These are phyloP conservation scores for Vitis labrusca DNA, from an alignment of 164 flowering plant species.

Conservation along the genomic window DNA sequence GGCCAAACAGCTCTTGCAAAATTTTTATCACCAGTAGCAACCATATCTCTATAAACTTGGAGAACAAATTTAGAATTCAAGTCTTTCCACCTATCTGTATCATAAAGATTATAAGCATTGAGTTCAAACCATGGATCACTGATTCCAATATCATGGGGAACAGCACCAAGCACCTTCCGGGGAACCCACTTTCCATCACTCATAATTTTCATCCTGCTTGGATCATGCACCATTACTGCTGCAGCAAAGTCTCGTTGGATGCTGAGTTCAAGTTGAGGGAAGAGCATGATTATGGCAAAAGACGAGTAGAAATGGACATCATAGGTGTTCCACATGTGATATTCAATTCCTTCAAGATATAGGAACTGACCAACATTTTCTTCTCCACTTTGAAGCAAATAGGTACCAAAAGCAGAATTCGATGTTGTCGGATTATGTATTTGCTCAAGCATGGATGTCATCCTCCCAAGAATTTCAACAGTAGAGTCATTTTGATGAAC, in stretches of 20 bases:
- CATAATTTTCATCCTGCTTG: conserved; percentile 48
- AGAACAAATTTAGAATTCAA: conserved; percentile 86
- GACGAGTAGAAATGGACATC: conserved; percentile 94
- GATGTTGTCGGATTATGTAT: conserved; percentile 36
- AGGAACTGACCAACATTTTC: conserved; percentile 80
- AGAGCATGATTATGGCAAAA: conserved; percentile 64
- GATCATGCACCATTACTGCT: conserved; percentile 82
- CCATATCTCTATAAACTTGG: conserved; percentile 77
- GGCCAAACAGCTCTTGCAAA: conserved; percentile 85
- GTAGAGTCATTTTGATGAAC: conserved; percentile 46
- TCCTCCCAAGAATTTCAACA: conserved; percentile 57
- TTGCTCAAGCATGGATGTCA: conserved; percentile 63
- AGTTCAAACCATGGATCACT: conserved; percentile 88
- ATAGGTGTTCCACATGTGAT: conserved; percentile 86
- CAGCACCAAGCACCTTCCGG: conserved; percentile 79
- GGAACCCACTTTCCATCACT: conserved; percentile 59
- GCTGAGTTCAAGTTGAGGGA: conserved; percentile 80
- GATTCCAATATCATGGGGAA: conserved; percentile 85
- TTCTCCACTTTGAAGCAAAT: conserved; percentile 48
- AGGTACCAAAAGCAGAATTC: conserved; percentile 61
- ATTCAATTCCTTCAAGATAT: conserved; percentile 86
- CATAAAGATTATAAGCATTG: conserved; percentile 65
- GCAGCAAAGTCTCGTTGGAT: conserved; percentile 89
- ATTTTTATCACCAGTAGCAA: conserved; percentile 67
- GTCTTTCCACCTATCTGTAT: conserved; percentile 83